Conservation (phyloP, 1,139 yeast genomes). For the Arxiozyma slooffiae region DNA sequence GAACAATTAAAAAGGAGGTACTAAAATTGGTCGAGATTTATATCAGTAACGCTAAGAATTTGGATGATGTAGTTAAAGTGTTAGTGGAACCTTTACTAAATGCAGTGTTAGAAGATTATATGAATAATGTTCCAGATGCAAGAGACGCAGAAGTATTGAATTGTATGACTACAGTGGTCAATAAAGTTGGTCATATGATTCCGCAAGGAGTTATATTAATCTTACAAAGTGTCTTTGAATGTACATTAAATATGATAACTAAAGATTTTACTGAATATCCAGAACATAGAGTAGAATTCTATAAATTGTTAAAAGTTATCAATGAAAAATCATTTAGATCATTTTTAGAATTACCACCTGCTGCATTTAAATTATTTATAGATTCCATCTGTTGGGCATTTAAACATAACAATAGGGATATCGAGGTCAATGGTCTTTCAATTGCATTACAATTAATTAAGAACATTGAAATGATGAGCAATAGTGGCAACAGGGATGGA, state of each 20-base stretch:
- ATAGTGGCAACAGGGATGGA: slow-evolving; percentile 35
- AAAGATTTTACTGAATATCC: slow-evolving; percentile 94
- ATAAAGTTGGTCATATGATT: slow-evolving; percentile 77
- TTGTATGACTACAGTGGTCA: slow-evolving; percentile 85
- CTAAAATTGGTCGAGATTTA: slow-evolving; percentile 84
- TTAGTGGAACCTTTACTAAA: slow-evolving; percentile 74
- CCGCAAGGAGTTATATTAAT: slow-evolving; percentile 86
- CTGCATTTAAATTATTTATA: slow-evolving; percentile 80
- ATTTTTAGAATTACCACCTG: slow-evolving; percentile 78
- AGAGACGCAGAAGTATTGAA: slow-evolving; percentile 95
- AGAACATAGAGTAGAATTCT: slow-evolving; percentile 94
- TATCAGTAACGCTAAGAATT: slow-evolving; percentile 66
- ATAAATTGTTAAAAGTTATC: slow-evolving; percentile 78
- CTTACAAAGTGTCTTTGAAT: slow-evolving; percentile 84
- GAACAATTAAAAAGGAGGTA: slow-evolving; percentile 93
- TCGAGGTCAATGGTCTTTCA: slow-evolving; percentile 80
- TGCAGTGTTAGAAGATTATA: slow-evolving; percentile 85
- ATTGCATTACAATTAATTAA: slow-evolving; percentile 72
- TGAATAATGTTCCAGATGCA: slow-evolving; percentile 84
- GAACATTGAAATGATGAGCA: slow-evolving; percentile 72
- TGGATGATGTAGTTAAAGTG: slow-evolving; percentile 75
- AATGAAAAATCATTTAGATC: slow-evolving; percentile 80
- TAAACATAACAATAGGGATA: slow-evolving; percentile 92
- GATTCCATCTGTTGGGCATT: slow-evolving; percentile 97
- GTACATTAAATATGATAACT: slow-evolving; percentile 90